Evolutionary conservation across 768 basidiomycete species (phyloP).

Genomic region (Coprinopsis cinerea): DNA sequence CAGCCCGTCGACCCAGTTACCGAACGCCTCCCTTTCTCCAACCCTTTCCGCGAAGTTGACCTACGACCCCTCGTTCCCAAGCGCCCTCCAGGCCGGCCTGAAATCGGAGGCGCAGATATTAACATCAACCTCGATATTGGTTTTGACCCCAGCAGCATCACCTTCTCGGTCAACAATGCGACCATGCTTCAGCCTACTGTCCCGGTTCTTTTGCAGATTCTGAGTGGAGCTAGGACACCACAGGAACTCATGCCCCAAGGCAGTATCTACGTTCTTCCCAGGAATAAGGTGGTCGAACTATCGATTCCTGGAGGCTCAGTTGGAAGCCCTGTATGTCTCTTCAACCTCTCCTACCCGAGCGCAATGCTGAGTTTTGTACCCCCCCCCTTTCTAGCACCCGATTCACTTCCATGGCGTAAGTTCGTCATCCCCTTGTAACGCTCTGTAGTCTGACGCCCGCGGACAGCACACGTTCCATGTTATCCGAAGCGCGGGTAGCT

Average conservation of each 20-base stretch:
- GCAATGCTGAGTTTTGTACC: neutral
- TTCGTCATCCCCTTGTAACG: conserved; percentile 8
- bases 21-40: conserved; percentile 17
- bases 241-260: conserved; percentile 31
- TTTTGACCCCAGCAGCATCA: conserved; percentile 12
- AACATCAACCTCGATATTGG: conserved; percentile 24
- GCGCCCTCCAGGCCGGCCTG: conserved; percentile 29
- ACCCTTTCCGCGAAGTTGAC: conserved; percentile 29
- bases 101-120: conserved; percentile 34
- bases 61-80: conserved; percentile 26
- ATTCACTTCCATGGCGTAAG: conserved; percentile 45
- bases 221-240: conserved; percentile 31
- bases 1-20: conserved; percentile 32
- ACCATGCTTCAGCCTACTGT: conserved; percentile 25
- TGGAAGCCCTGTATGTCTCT: conserved; percentile 28
- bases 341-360: neutral
- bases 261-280: conserved; percentile 32
- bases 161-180: conserved; percentile 22
- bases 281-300: conserved; percentile 39
- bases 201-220: conserved; percentile 41
- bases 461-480: conserved; percentile 32
- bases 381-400: conserved; percentile 27
- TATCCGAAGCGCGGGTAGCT: conserved; percentile 34
- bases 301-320: conserved; percentile 23
- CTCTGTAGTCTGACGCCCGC: conserved; percentile 9